phyloP scores from a whole-genome alignment of 257 asterid genomes.

The Knoxia roxburghii region DNA sequence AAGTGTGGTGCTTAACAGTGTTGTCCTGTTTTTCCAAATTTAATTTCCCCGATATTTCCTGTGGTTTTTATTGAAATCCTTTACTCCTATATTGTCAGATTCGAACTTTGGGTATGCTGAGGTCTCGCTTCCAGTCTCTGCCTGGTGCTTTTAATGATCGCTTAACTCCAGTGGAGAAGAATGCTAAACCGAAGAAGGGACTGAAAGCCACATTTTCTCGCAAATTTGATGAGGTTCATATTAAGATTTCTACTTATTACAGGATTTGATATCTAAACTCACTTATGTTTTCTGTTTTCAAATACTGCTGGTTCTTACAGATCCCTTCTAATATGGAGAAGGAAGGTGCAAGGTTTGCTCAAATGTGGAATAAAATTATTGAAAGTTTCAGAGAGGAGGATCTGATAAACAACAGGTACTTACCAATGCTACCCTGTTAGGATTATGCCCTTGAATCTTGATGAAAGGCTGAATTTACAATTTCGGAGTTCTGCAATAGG shows the following conservation, averaged over 20 bases:
- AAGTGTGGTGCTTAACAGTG: not conserved
- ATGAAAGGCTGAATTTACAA: not conserved
- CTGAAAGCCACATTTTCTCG: slow-evolving; percentile 72
- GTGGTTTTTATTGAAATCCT: not conserved
- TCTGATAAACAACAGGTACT: slow-evolving; percentile 69
- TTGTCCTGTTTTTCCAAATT: not conserved
- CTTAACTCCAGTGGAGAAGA: slow-evolving; percentile 71
- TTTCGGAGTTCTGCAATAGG: slow-evolving; percentile 33
- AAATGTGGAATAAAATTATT: slow-evolving; percentile 94
- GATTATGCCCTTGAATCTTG: not conserved
- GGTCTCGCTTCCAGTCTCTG: slow-evolving; percentile 84
- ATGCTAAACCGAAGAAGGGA: slow-evolving; percentile 59
- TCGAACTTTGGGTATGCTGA: slow-evolving; percentile 87
- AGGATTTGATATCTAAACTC: not conserved
- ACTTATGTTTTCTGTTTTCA: slow-evolving; percentile 9
- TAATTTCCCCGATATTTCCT: not conserved
- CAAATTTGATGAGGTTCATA: slow-evolving; percentile 62
- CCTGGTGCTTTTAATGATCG: slow-evolving; percentile 89
- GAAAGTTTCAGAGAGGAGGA: slow-evolving; percentile 99
- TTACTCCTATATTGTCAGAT: slow-evolving; percentile 45
- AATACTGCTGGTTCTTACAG: slow-evolving; percentile 38
- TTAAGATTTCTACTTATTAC: slow-evolving; percentile 12
- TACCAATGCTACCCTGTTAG: slow-evolving; percentile 4
- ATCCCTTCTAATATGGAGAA: slow-evolving; percentile 62
- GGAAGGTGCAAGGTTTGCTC: slow-evolving; percentile 90